A percentile compares a stretch with the other conserved stretches of the same genome.
These are phyloP conservation scores for Saraca asoca DNA, from an alignment of 331 rosid species.

Conservation along the genomic window DNA sequence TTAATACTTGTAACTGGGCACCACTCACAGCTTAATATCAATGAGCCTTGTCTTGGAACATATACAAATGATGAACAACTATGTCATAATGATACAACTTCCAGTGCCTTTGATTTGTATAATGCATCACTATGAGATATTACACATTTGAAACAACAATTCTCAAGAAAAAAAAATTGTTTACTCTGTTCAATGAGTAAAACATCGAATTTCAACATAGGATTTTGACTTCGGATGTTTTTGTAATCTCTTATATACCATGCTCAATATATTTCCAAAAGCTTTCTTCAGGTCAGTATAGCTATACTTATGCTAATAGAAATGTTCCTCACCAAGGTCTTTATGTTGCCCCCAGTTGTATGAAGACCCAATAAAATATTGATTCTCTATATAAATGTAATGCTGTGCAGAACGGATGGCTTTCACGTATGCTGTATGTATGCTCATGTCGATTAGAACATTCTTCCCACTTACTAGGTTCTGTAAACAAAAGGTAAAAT, in stretches of 20 bases:
- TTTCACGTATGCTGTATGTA: conserved; percentile 90
- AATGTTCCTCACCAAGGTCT: conserved; percentile 64
- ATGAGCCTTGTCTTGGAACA: background rate
- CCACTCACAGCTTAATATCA: background rate
- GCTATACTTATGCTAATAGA: conserved; percentile 16
- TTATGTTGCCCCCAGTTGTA: conserved; percentile 76
- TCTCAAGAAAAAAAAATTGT: no score
- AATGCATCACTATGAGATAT: no score
- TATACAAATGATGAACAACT: background rate
- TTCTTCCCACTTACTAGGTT: conserved; percentile 90
- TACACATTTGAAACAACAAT: no score
- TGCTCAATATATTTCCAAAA: background rate
- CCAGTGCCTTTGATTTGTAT: no score
- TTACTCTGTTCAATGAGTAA: no score
- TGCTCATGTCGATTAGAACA: conserved; percentile 98
- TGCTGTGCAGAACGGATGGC: conserved; percentile 98
- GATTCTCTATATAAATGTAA: conserved; percentile 91
- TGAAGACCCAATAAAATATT: conserved; percentile 93
- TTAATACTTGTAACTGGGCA: background rate
- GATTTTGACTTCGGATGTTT: background rate
- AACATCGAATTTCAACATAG: background rate
- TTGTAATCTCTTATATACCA: conserved; percentile 3
- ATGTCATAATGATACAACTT: no score
- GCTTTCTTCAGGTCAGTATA: background rate
- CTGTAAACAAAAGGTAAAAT: conserved; percentile 48